Conservation (phyloP, 495 filamentous ascomycete genomes). For the Aspergillus steynii region DNA sequence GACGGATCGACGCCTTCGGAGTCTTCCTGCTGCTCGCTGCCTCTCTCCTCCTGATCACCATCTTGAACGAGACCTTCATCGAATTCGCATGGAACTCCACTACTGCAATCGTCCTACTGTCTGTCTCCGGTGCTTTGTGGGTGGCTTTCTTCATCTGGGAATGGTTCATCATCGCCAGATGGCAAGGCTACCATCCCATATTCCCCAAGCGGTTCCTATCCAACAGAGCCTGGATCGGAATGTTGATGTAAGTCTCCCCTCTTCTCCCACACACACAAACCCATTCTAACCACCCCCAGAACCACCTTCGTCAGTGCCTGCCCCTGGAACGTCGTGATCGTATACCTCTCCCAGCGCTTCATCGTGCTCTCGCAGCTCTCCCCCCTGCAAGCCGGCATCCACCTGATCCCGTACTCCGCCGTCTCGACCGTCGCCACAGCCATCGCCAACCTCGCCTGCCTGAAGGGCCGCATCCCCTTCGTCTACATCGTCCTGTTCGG, state of each 20-base stretch:
- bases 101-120: constrained; percentile 44
- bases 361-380: constrained; percentile 53
- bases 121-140: constrained; percentile 34
- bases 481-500: constrained; percentile 50
- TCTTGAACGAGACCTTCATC: constrained; percentile 58
- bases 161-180: constrained; percentile 33
- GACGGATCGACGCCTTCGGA: constrained; percentile 57
- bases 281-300: background rate
- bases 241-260: constrained; percentile 27
- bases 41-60: constrained; percentile 57
- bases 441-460: constrained; percentile 35
- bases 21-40: constrained; percentile 52
- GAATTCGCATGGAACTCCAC: constrained; percentile 40
- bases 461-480: constrained; percentile 43
- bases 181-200: constrained; percentile 32
- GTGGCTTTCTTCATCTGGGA: constrained; percentile 42
- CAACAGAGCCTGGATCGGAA: constrained; percentile 33
- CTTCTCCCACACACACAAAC: background rate
- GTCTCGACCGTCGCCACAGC: constrained; percentile 51
- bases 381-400: constrained; percentile 51
- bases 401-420: constrained; percentile 55
- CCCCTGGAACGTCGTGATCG: constrained; percentile 49
- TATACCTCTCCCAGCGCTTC: constrained; percentile 61
- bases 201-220: constrained; percentile 38
- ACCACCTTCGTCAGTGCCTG: constrained; percentile 44